These are phyloP conservation scores for Ajuga chamaepitys DNA, from an alignment of 257 asterid species.

Conservation along the genomic window DNA sequence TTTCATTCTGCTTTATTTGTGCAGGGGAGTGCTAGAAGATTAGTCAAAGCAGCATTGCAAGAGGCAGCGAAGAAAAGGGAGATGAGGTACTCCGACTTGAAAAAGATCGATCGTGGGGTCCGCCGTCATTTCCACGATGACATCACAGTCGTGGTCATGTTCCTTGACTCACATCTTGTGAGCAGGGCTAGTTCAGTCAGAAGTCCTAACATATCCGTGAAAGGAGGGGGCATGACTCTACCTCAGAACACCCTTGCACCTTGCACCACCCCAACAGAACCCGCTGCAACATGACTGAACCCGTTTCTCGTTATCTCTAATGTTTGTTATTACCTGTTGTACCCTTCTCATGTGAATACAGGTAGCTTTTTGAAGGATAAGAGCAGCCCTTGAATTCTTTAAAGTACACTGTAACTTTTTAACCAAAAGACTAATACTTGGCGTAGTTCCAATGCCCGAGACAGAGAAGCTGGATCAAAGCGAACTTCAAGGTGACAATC, in stretches of 20 bases:
- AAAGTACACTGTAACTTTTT: slow-evolving; percentile 43
- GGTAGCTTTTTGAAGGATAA: slow-evolving; percentile 34
- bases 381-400: slow-evolving; percentile 41
- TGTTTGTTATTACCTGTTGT: background rate
- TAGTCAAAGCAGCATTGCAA: slow-evolving; percentile 69
- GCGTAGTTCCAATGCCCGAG: slow-evolving; percentile 26
- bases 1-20: background rate
- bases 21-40: slow-evolving; percentile 83
- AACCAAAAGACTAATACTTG: slow-evolving; percentile 35
- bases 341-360: slow-evolving; percentile 23
- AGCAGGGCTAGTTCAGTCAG: slow-evolving; percentile 59
- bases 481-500: slow-evolving; percentile 16
- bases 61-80: slow-evolving; percentile 93
- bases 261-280: slow-evolving; percentile 13
- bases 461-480: slow-evolving; percentile 18
- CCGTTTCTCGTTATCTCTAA: background rate
- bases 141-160: slow-evolving; percentile 68
- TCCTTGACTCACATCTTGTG: slow-evolving; percentile 63
- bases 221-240: slow-evolving; percentile 51
- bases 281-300: slow-evolving; percentile 21
- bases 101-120: slow-evolving; percentile 78
- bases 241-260: slow-evolving; percentile 11
- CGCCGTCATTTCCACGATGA: slow-evolving; percentile 91
- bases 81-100: slow-evolving; percentile 90
- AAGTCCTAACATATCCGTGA: slow-evolving; percentile 49